Evolutionary conservation across 441 rosid genomes (phyloP).

Genomic region (Adansonia rubrostipa): DNA sequence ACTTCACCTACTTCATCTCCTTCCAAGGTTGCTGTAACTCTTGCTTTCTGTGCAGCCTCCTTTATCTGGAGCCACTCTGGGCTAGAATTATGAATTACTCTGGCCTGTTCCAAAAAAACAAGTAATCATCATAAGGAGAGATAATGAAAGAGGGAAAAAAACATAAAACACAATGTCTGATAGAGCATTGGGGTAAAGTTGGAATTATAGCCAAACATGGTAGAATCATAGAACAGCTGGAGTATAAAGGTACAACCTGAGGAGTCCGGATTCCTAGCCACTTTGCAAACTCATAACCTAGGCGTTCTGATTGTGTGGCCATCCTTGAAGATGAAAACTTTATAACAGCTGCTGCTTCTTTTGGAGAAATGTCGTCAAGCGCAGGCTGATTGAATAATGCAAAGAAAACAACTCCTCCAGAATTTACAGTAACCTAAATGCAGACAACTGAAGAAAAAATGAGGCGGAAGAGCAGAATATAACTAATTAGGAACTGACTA

Average conservation of each 20-base stretch:
- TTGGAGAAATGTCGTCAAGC: constrained; percentile 48
- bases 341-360: constrained; percentile 97
- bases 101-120: constrained; percentile 55
- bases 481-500: constrained; percentile 12
- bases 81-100: constrained; percentile 89
- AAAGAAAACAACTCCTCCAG: constrained; percentile 99
- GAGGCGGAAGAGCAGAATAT: constrained; percentile 24
- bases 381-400: constrained; percentile 74
- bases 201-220: constrained; percentile 14
- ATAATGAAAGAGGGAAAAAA: constrained; percentile 18
- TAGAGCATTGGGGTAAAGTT: constrained; percentile 1
- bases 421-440: constrained; percentile 89
- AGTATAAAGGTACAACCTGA: constrained; percentile 61
- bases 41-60: constrained; percentile 96
- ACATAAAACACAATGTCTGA: constrained; percentile 6
- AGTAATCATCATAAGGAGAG: constrained; percentile 21
- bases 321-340: constrained; percentile 99
- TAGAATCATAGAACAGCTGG: constrained; percentile 22
- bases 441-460: constrained; percentile 33
- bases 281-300: constrained; percentile 98
- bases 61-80: constrained; percentile 91
- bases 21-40: constrained; percentile 66
- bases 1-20: constrained; percentile 92
- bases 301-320: constrained; percentile 99
- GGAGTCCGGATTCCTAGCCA: constrained; percentile 94